Evolutionary conservation across 306 rosid species (phyloP).

Genomic region (Acacia acuminata): DNA sequence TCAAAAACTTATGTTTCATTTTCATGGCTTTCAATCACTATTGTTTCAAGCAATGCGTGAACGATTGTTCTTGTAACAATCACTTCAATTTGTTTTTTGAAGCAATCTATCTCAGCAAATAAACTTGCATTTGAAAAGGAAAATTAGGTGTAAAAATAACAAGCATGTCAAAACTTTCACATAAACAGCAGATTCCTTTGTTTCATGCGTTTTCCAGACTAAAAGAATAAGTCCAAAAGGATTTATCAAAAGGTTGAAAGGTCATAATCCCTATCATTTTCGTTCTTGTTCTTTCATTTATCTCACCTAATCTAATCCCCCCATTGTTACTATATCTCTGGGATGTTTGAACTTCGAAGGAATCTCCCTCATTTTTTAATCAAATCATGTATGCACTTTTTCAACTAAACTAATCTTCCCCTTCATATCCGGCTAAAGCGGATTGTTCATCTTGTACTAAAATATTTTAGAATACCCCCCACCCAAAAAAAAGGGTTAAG

Average conservation of each 20-base stretch:
- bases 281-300: background rate
- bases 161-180: background rate
- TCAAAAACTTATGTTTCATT: background rate
- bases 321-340: background rate
- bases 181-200: background rate
- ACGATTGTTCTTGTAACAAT: background rate
- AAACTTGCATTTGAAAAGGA: background rate
- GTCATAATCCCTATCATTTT: background rate
- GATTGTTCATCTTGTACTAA: background rate
- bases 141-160: background rate
- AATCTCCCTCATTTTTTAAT: background rate
- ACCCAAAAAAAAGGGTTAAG: no score
- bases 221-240: background rate
- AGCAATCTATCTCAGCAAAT: background rate
- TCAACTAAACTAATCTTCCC: background rate
- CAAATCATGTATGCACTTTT: background rate
- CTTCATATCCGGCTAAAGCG: background rate
- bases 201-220: background rate
- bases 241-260: background rate
- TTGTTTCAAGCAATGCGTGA: background rate
- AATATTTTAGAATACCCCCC: background rate
- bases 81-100: background rate
- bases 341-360: background rate
- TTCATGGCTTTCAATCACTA: background rate
- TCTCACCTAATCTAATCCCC: slow-evolving; percentile 7